Conservation (phyloP, 495 filamentous ascomycete species). For the Penicillium goetzii region DNA sequence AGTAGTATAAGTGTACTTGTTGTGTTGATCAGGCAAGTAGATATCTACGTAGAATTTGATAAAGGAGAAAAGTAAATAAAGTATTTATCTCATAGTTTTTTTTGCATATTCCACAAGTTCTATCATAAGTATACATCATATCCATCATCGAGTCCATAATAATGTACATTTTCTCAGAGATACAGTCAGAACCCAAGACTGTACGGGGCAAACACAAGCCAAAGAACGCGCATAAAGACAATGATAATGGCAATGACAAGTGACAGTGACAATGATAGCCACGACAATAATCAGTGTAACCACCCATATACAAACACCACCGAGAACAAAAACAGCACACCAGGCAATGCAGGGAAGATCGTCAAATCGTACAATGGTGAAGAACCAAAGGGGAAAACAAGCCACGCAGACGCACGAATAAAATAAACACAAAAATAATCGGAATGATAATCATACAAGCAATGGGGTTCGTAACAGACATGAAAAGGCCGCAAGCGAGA, state of each 20-base stretch:
- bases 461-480: constrained; percentile 30
- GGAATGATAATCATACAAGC: constrained; percentile 30
- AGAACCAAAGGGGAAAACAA: constrained; percentile 8
- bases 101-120: constrained; percentile 4
- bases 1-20: background rate
- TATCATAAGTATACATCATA: constrained; percentile 13
- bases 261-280: background rate
- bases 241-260: background rate
- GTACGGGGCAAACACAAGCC: background rate
- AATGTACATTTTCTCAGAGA: constrained; percentile 7
- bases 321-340: constrained; percentile 12
- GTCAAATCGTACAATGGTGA: constrained; percentile 32
- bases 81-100: background rate
- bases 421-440: constrained; percentile 12
- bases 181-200: constrained; percentile 8
- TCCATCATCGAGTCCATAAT: constrained; percentile 5
- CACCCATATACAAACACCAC: constrained; percentile 12
- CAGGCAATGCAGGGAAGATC: constrained; percentile 26
- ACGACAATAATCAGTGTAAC: background rate
- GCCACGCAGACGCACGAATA: constrained; percentile 9
- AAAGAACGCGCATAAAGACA: background rate
- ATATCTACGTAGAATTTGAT: background rate
- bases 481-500: constrained; percentile 30
- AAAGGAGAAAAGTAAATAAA: background rate
- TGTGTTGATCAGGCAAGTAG: background rate